Base-by-base conservation (phyloP, 306 rosid species). In the Vachellia pachyceras region DNA sequence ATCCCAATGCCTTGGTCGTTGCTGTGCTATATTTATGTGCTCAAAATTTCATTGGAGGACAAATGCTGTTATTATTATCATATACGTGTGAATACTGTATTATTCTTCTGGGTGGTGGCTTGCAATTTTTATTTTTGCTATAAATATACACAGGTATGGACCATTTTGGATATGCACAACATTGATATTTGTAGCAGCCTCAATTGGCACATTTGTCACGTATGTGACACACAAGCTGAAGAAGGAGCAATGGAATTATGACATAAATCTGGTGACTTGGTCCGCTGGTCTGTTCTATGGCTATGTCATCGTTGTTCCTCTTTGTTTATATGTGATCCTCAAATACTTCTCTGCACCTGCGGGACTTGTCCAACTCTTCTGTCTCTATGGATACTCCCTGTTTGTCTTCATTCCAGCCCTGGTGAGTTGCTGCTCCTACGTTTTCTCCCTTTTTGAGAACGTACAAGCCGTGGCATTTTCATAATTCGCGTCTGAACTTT, bases 121-220 rank as follows among this genome's bases (percentile, higher is more conserved):
- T 57, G 44, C 49, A 36, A 75, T 76, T 68, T 82, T 64, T 61
- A 44, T 58, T 75, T 76, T n/a, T 44, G 77, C 42, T 25, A 63
- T 66, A 66, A 85, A 65, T 83, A 25, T 69, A 35, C 70, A 60
- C 89, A 93, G 97, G 84, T 91, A 93, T 67, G 97, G 97, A 60
- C 97, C 97, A 42, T 93, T 93, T 80, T 93, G 97, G 97, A 91
- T 93, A 80, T 93, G 97, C 84, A 91, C 96, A 37, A 93, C 97
- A 66, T 87, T 93, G 67, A 93, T 93, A 74, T 93, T 93, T 76
- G 96, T 91, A 9, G 97, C 97, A 71, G 97, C 97, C 80, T 82
- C 97, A 3, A 93, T 93, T 49, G 94, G 97, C 75, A 90, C 97
- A 61, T 87, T 93, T 80, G 94, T 91, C 73, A 93, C 97, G 69